phyloP scores from a whole-genome alignment of 2,329 filamentous ascomycete species.

The Penicillium olsonii region DNA sequence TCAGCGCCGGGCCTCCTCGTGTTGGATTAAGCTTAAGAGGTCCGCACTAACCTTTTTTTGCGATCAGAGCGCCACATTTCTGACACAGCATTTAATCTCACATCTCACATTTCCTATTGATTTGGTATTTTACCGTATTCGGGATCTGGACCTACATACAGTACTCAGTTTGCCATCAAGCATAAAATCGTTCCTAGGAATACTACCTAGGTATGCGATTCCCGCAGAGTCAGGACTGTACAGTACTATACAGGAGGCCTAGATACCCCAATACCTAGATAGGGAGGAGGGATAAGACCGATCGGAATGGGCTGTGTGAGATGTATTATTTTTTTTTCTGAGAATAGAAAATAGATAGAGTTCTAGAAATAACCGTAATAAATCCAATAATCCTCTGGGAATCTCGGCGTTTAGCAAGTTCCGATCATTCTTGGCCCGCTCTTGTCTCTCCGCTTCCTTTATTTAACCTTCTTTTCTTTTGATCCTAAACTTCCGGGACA shows the following conservation, averaged over 20 bases:
- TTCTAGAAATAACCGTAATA: no score
- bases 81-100: slow-evolving; percentile 16
- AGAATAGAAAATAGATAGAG: neutral
- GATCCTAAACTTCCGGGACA: slow-evolving; percentile 12
- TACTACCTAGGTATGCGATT: no score
- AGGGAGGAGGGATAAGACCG: no score
- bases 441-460: slow-evolving; percentile 22
- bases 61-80: slow-evolving; percentile 37
- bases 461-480: slow-evolving; percentile 32
- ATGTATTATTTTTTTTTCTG: no score
- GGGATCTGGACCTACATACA: no score
- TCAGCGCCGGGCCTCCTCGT: slow-evolving; percentile 37
- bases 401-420: slow-evolving; percentile 29
- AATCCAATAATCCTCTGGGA: slow-evolving; percentile 15
- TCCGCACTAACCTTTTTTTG: slow-evolving; percentile 36
- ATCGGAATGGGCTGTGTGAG: no score
- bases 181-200: no score
- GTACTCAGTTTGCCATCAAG: no score
- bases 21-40: slow-evolving; percentile 50
- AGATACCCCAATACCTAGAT: no score
- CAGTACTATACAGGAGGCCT: no score
- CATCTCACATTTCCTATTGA: slow-evolving; percentile 6
- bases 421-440: slow-evolving; percentile 21
- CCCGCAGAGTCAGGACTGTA: no score
- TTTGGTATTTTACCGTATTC: neutral